Evolutionary conservation across 169 alveolate species (phyloP).

Genomic region (Plasmodium chabaudi): DNA sequence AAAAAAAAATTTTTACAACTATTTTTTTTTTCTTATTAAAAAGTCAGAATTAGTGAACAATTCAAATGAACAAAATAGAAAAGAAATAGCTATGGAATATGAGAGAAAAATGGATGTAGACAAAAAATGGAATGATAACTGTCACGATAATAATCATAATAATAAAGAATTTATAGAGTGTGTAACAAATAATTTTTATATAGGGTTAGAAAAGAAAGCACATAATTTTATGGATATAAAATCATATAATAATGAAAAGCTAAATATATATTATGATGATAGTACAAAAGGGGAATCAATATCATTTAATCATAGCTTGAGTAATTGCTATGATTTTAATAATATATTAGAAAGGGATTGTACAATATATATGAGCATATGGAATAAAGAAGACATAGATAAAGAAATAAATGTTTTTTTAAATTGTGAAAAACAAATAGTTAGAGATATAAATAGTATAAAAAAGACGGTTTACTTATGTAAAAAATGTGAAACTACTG

Average conservation of each 20-base stretch:
- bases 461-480: conserved; percentile 11
- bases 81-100: neutral
- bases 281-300: conserved; percentile 34
- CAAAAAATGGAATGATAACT: neutral
- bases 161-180: neutral
- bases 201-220: conserved; percentile 22
- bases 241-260: conserved; percentile 9
- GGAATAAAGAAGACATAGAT: conserved; percentile 58
- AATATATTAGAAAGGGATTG: conserved; percentile 7
- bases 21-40: conserved; percentile 28
- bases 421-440: conserved; percentile 26
- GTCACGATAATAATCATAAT: neutral
- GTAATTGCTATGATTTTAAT: conserved; percentile 57
- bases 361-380: conserved; percentile 56
- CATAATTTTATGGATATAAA: conserved; percentile 10
- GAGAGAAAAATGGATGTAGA: neutral
- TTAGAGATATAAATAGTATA: conserved; percentile 3
- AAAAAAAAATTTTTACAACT: conserved; percentile 10
- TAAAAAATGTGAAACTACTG: conserved; percentile 15
- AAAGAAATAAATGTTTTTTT: conserved; percentile 32
- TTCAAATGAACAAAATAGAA: neutral
- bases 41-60: neutral
- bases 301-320: conserved; percentile 29
- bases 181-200: conserved; percentile 22
- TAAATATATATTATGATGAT: conserved; percentile 7